Evolutionary conservation across 2,329 filamentous ascomycete genomes (phyloP).

Genomic region (Lithohypha guttulata): DNA sequence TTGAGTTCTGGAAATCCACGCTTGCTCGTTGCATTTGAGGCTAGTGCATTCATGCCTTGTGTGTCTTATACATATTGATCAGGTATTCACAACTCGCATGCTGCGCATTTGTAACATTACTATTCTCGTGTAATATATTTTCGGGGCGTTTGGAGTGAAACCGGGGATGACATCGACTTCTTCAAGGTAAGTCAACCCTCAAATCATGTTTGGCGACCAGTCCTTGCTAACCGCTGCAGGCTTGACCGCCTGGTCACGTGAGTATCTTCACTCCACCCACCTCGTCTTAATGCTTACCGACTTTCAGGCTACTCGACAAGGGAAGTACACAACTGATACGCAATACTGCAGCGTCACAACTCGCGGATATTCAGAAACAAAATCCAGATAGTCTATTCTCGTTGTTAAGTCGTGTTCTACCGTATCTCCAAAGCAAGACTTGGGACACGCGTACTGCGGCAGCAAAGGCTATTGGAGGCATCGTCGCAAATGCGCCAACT

Average conservation of each 20-base stretch:
- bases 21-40: neutral
- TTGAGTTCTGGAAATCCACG: too few relatives aligned
- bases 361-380: constrained; percentile 95
- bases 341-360: constrained; percentile 91
- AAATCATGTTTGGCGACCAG: constrained; percentile 5
- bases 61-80: too few relatives aligned
- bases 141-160: constrained; percentile 6
- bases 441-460: constrained; percentile 95
- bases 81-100: neutral
- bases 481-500: constrained; percentile 73
- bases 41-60: neutral
- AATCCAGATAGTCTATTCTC: constrained; percentile 98
- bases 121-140: constrained; percentile 9
- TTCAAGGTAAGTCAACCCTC: constrained; percentile 18
- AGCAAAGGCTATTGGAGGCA: constrained; percentile 87
- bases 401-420: constrained; percentile 82
- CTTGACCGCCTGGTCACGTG: constrained; percentile 80
- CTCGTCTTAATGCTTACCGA: constrained; percentile 13
- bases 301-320: constrained; percentile 75
- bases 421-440: constrained; percentile 85
- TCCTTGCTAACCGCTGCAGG: constrained; percentile 35
- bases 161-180: constrained; percentile 10
- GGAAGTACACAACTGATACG: constrained; percentile 92
- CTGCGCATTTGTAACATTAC: too few relatives aligned
- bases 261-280: constrained; percentile 33